Evolutionary conservation across 2,329 filamentous ascomycete genomes (phyloP), one percentile per base, ranked within the genome.

Genomic region (Aspergillus sp.): DNA sequence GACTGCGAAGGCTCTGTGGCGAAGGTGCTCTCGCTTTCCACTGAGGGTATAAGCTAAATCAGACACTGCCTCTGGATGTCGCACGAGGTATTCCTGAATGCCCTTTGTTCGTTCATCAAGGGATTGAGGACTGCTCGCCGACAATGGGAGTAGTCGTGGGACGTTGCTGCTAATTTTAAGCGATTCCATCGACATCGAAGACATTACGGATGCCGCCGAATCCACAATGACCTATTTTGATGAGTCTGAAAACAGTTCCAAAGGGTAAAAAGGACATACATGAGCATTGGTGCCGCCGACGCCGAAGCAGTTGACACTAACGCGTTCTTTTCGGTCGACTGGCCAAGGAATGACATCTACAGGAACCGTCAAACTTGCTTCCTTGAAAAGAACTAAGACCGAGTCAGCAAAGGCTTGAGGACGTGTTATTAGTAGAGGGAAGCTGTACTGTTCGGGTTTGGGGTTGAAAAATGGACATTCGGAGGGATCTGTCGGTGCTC

Each of bases 291-390:
- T 47, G 0, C 63, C 63, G 4, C 63, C 49, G 62, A 69, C 65
- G 1, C 72, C 71, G 55, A 73, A 72, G 1, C 57, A 65, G 53
- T 73, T 74, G 24, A 74, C 59, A 24, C 65, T 68, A 9, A 65
- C 61, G 26, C 71, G 59, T 24, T 63, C 58, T 9, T 31, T 49
- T 5, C 60, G 59, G 5, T 39, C 45, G 5, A 42, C 50, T 0
- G 69, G 68, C 66, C 69, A 72, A n/a, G 64, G 56, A 2, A 53
- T 51, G 11, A 56, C 24, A 11, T 63, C 56, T 0, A 49, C 16
- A 1, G 63, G 63, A 4, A 65, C 58, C 3, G 31, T 9, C 2
- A 65, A 20, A 6, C 45, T 36, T 4, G 29, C 55, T 4, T 56
- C 36, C 6, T 63, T 32, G 53, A 61, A 61, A 39, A 63, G 58